Base-by-base conservation (phyloP, 129 eudicot genomes). In the Escallonia herrerae region DNA sequence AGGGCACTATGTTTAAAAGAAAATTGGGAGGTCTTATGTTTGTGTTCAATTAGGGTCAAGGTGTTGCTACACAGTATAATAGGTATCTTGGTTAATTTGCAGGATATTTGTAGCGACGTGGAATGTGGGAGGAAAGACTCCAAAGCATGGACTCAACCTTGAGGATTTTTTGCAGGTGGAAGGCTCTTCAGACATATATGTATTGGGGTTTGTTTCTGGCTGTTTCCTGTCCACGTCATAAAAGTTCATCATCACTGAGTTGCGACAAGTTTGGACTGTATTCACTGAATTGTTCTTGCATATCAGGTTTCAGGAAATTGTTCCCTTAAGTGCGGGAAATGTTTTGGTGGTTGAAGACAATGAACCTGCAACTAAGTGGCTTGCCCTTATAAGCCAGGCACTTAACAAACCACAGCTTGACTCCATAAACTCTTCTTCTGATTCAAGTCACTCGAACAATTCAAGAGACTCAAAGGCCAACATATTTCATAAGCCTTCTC, bases 221-320 rank as follows among this genome's bases (percentile, higher is more conserved):
- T 22, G 33, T 22, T 22, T 22, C 33, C 33, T 22, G 33, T 22
- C 33, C 33, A 22, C 33, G 33, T 22, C 1, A 22, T 22, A 22
- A 22, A 22, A 22, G 33, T 22, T 22, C 33, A 22, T 22, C 33
- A 22, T 22, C 33, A 22, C 33, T 22, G 40, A 4, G 14, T 8
- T 44, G 4, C 2, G 38, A n/a, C 40, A 10, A 63, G 58, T 52
- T 69, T 33, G 9, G 10, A 8, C 15, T 5, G 10, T 43, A 39
- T 14, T 40, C 3, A 4, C 5, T 60, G 48, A 38, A 60, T 11
- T 40, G 7, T 8, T 5, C 10, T 12, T 37, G 9, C 7, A 22
- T 65, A 44, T 74, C 80, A 87, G 95, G 82, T 87, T 87, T 76
- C 95, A 87, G 71, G 95, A 87, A 81, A 87, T 87, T 51, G 95